Conservation (phyloP, 768 basidiomycete species). For the Suillus luteus region DNA sequence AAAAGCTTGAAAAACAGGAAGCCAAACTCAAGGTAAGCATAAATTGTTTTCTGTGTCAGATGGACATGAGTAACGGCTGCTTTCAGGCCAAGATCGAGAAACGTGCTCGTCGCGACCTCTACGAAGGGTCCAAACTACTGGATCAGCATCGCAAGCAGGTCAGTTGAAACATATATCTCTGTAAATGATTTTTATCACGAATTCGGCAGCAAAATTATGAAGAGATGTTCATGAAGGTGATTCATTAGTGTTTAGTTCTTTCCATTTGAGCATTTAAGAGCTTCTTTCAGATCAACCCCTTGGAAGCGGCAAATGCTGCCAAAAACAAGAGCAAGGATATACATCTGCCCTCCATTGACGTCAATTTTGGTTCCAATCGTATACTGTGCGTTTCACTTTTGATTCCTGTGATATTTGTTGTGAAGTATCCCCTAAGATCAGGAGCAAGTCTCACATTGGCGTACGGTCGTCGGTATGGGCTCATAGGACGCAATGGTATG, state of each 20-base stretch:
- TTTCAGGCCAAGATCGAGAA: conserved; percentile 94
- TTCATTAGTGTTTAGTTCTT: not conserved
- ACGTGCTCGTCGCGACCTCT: conserved; percentile 84
- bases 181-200: conserved; percentile 11
- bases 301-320: conserved; percentile 72
- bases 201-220: conserved; percentile 85
- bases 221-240: conserved; percentile 97
- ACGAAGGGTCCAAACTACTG: conserved; percentile 94
- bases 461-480: conserved; percentile 85
- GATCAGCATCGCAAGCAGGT: conserved; percentile 92
- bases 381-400: conserved; percentile 63
- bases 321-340: conserved; percentile 99
- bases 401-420: not conserved
- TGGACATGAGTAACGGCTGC: conserved; percentile 1
- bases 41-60: not conserved
- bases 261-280: not conserved
- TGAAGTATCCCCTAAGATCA: conserved; percentile 47
- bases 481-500: conserved; percentile 85
- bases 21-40: conserved; percentile 80
- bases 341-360: conserved; percentile 92
- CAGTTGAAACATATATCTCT: conserved; percentile 17
- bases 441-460: conserved; percentile 87
- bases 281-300: conserved; percentile 75
- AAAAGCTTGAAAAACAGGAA: conserved; percentile 96
- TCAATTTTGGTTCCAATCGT: conserved; percentile 92